Evolutionary conservation across 1,284 basidiomycete species (phyloP).

Genomic region (Naganishia albida): DNA sequence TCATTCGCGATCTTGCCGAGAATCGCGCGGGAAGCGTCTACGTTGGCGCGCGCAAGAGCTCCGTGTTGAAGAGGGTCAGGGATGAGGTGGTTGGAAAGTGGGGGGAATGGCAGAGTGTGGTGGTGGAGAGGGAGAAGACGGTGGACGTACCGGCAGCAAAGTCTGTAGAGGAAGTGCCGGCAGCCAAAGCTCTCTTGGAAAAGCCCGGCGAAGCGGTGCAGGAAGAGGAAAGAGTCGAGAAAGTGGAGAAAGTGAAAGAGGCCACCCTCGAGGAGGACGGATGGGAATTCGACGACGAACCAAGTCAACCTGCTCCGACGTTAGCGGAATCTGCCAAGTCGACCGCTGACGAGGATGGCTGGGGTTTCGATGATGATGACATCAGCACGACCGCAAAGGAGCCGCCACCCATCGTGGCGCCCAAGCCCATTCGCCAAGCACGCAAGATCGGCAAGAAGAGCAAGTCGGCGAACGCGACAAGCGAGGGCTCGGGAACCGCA

Average conservation of each 20-base stretch:
- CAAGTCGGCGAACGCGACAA: constrained; percentile 15
- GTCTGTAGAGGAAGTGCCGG: neutral
- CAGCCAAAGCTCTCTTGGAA: neutral
- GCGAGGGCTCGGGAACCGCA: constrained; percentile 5
- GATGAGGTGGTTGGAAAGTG: constrained; percentile 1
- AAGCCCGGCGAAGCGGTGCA: neutral
- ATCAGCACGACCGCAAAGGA: neutral
- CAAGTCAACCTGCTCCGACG: no score
- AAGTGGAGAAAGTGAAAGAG: neutral
- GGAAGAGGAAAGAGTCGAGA: neutral
- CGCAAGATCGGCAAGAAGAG: constrained; percentile 33
- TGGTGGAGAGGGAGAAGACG: constrained; percentile 5
- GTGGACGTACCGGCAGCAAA: neutral
- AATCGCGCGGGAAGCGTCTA: constrained; percentile 16
- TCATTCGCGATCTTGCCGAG: constrained; percentile 13
- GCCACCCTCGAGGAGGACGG: constrained; percentile 7
- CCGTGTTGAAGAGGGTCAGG: neutral
- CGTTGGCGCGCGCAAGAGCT: neutral
- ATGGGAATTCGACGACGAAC: constrained; percentile 22
- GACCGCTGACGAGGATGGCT: constrained; percentile 22
- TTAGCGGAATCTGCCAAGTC: neutral
- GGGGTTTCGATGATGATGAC: constrained; percentile 32
- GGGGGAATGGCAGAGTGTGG: constrained; percentile 8
- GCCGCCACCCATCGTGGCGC: neutral
- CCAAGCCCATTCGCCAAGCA: constrained; percentile 34